phyloP scores from a whole-genome alignment of 2,329 filamentous ascomycete species.

The Monilinia fructigena region DNA sequence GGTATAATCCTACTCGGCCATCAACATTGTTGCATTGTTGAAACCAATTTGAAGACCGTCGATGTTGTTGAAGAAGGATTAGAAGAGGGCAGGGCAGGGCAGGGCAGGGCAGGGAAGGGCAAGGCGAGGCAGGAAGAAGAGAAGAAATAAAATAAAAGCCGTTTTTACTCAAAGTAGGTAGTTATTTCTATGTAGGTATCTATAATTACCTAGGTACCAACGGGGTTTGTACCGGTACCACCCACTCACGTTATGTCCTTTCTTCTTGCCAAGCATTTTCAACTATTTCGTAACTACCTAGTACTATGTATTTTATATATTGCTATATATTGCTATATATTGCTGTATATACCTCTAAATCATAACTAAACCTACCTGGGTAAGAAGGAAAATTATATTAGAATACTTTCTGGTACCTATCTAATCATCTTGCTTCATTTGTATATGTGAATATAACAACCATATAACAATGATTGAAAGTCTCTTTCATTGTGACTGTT shows the following conservation, averaged over 20 bases:
- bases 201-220: no score
- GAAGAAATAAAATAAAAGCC: background rate
- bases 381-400: background rate
- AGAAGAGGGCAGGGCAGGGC: background rate
- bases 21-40: no score
- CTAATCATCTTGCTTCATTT: slow-evolving; percentile 1
- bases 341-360: no score
- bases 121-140: no score
- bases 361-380: background rate
- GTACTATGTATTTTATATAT: no score
- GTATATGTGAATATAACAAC: background rate
- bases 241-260: no score
- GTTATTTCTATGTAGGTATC: no score
- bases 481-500: background rate
- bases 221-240: no score
- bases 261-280: background rate
- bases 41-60: no score
- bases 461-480: background rate
- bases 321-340: no score
- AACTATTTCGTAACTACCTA: background rate
- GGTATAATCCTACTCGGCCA: no score
- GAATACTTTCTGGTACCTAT: background rate
- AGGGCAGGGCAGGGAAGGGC: no score
- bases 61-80: background rate
- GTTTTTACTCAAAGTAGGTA: background rate